Evolutionary conservation across 2,329 filamentous ascomycete genomes (phyloP), one percentile per base, ranked within the genome.

Genomic region (Dactylella cylindrospora): DNA sequence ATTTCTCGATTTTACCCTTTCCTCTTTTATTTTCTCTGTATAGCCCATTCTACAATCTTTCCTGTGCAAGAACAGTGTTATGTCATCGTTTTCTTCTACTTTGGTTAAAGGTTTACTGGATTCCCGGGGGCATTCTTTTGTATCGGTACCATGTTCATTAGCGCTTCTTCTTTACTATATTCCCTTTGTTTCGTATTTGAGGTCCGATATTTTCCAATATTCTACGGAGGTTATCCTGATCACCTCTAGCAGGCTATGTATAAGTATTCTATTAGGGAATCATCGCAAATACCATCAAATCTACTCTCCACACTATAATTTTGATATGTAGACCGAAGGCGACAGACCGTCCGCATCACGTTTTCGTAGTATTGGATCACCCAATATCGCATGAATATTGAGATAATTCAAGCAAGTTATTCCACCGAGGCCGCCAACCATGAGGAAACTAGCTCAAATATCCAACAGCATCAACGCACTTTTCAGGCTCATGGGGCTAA

Each of bases 231-330:
- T n/a, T n/a, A n/a, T n/a, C n/a, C n/a, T n/a, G n/a, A n/a, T n/a
- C n/a, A n/a, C n/a, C n/a, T 29, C n/a, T 29, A 29, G n/a, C 7
- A 7, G 7, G n/a, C 28, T n/a, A n/a, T 29, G 28, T 29, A 7
- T 29, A n/a, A 29, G 28, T 29, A n/a, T 29, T n/a, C 28, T n/a
- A 31, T 7, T 31, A 31, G 28, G n/a, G n/a, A 31, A n/a, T 31
- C 26, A 20, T 20, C 36, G 36, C 36, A 40, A 40, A 40, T 23
- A n/a, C n/a, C n/a, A n/a, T n/a, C n/a, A n/a, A n/a, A n/a, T n/a
- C n/a, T n/a, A n/a, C n/a, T n/a, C n/a, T n/a, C n/a, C n/a, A n/a
- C n/a, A n/a, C n/a, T n/a, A n/a, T n/a, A n/a, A n/a, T n/a, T n/a
- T n/a, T n/a, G n/a, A n/a, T n/a, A n/a, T n/a, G n/a, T n/a, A n/a